Evolutionary conservation across 2,329 filamentous ascomycete genomes (phyloP).

Genomic region (Pyricularia sp.): DNA sequence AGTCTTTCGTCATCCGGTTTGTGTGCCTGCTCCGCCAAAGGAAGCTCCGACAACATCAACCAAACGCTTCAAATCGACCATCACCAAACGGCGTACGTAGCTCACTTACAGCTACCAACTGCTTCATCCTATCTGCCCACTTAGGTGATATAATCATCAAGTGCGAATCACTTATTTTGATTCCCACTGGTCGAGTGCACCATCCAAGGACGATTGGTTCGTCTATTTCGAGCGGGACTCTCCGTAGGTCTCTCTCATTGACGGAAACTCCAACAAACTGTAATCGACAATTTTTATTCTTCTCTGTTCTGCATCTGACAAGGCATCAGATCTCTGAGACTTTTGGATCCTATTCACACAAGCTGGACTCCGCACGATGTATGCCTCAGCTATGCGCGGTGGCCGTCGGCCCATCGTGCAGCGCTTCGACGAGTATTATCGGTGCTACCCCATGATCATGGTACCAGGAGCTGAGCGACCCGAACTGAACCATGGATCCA

Average conservation of each 20-base stretch:
- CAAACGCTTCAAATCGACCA: conserved; percentile 12
- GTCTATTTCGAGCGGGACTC: neutral
- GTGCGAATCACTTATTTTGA: neutral
- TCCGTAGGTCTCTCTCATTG: neutral
- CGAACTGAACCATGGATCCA: conserved; percentile 90
- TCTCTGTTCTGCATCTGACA: neutral
- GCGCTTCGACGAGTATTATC: conserved; percentile 97
- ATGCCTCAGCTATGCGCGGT: conserved; percentile 33
- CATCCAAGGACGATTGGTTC: neutral
- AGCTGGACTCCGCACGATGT: conserved; percentile 33
- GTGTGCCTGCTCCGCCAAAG: conserved; percentile 1
- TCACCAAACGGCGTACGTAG: neutral
- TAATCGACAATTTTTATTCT: neutral
- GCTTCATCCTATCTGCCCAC: neutral
- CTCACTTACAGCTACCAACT: neutral
- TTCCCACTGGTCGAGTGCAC: neutral
- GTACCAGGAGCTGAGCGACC: conserved; percentile 81
- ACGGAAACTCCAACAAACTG: neutral
- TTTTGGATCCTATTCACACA: neutral
- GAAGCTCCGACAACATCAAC: neutral
- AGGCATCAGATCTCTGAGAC: neutral
- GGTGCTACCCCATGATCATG: conserved; percentile 94
- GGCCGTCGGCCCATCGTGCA: conserved; percentile 46
- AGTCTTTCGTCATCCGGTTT: neutral
- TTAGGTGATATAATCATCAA: neutral